A percentile compares a stretch with the other conserved stretches of the same genome.
Conservation (phyloP, 331 rosid genomes). For the Ulmus americana region DNA sequence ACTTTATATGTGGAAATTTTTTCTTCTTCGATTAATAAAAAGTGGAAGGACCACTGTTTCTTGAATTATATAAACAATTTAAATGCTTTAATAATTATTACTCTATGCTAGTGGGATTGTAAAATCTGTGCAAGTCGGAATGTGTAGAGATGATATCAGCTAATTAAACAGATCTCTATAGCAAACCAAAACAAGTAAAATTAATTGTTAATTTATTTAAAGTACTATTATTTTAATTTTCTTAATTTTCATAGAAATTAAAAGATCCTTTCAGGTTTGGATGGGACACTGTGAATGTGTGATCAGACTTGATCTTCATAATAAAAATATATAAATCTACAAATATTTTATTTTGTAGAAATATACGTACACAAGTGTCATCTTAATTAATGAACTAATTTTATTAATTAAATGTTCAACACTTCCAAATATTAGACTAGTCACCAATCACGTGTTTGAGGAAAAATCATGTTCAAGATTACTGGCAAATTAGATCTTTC, state of each 20-base stretch:
- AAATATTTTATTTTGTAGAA: neutral
- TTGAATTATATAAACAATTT: no score
- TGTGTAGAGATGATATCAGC: neutral
- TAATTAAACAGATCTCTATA: slow-evolving; percentile 1
- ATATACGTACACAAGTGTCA: neutral
- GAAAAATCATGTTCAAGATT: slow-evolving; percentile 10
- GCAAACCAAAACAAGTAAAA: neutral
- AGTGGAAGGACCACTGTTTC: neutral
- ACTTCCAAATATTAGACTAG: slow-evolving; percentile 17
- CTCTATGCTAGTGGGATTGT: no score
- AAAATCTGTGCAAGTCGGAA: neutral
- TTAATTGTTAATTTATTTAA: neutral
- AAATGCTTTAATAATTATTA: neutral
- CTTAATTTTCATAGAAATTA: neutral
- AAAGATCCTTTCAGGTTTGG: slow-evolving; percentile 5
- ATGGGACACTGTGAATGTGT: neutral
- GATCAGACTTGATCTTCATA: neutral
- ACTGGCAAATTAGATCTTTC: slow-evolving; percentile 20
- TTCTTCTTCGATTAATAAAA: neutral
- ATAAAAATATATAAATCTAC: neutral
- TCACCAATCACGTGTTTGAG: slow-evolving; percentile 23
- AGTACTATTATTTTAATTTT: neutral
- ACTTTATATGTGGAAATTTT: neutral
- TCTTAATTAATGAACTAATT: neutral
- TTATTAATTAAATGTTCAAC: neutral